Conservation (phyloP, 2,329 filamentous ascomycete species). For the Zymoseptoria brevis region DNA sequence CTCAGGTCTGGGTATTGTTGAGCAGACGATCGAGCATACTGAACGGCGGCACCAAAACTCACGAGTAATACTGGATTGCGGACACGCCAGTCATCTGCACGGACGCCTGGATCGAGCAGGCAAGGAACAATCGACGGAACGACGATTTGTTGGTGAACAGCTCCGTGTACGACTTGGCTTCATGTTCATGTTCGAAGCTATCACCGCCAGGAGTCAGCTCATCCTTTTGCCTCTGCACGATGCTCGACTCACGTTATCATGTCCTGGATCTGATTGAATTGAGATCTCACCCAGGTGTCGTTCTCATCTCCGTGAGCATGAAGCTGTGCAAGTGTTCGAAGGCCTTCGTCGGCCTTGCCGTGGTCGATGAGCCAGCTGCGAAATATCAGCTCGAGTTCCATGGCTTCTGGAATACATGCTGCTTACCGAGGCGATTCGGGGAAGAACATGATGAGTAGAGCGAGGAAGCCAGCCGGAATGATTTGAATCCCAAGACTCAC, state of each 20-base stretch:
- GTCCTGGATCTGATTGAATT: constrained; percentile 64
- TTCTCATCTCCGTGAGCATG: constrained; percentile 60
- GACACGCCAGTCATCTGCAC: constrained; percentile 70
- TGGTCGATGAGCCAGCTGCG: constrained; percentile 64
- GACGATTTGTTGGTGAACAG: constrained; percentile 58
- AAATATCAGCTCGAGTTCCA: constrained; percentile 34
- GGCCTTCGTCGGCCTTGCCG: constrained; percentile 55
- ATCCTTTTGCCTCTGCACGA: background rate
- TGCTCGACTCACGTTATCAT: constrained; percentile 40
- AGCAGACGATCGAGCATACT: too few species aligned
- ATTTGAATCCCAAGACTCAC: constrained; percentile 63
- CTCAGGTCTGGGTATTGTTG: background rate
- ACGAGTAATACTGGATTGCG: constrained; percentile 63
- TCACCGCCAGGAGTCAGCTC: background rate
- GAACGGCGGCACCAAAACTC: too few species aligned
- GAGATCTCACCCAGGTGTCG: constrained; percentile 63
- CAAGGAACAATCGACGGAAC: constrained; percentile 65
- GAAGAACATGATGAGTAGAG: constrained; percentile 61
- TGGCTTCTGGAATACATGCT: constrained; percentile 3
- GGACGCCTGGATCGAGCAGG: constrained; percentile 60
- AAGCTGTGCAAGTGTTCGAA: constrained; percentile 58
- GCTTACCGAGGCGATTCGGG: constrained; percentile 48
- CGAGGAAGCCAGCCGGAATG: constrained; percentile 57
- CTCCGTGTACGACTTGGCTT: constrained; percentile 62
- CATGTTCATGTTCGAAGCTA: constrained; percentile 53